phyloP scores from a whole-genome alignment of 768 basidiomycete genomes.

The Termitomyces sp. region DNA sequence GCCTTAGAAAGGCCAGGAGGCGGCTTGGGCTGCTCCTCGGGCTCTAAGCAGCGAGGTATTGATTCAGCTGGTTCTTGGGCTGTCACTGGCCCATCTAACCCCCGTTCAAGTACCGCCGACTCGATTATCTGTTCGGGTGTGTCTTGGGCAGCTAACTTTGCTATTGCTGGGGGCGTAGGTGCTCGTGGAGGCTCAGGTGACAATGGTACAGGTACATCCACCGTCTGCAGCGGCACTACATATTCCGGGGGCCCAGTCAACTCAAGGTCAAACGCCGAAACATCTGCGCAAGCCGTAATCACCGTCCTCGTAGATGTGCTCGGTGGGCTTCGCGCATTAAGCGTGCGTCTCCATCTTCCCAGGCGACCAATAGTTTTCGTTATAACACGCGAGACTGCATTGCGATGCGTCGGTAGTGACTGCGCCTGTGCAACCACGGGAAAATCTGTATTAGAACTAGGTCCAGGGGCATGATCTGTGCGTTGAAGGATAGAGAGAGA shows the following conservation, averaged over 20 bases:
- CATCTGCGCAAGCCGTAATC: conserved; percentile 36
- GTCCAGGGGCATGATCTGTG: conserved; percentile 27
- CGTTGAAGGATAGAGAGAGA: conserved; percentile 40
- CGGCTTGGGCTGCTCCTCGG: background rate
- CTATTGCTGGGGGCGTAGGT: conserved; percentile 1
- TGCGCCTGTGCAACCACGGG: conserved; percentile 33
- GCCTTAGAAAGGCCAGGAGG: conserved; percentile 1
- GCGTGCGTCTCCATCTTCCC: conserved; percentile 77
- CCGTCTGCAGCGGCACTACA: conserved; percentile 14
- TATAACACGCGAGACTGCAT: conserved; percentile 66
- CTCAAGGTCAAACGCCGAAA: conserved; percentile 72
- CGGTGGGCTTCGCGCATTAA: conserved; percentile 40
- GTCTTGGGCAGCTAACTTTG: background rate
- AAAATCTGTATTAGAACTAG: conserved; percentile 20
- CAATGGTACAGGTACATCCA: conserved; percentile 1
- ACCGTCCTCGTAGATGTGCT: conserved; percentile 19
- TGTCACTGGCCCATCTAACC: background rate
- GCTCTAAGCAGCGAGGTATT: background rate
- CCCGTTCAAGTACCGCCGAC: background rate
- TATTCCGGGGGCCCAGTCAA: conserved; percentile 55
- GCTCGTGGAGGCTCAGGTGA: conserved; percentile 9
- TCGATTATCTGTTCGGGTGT: background rate
- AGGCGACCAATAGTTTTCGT: conserved; percentile 80
- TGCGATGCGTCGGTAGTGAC: conserved; percentile 51
- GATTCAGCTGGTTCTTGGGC: background rate